Evolutionary conservation across 2,329 filamentous ascomycete genomes (phyloP).

Genomic region (Phaeophleospora eucalypticola): DNA sequence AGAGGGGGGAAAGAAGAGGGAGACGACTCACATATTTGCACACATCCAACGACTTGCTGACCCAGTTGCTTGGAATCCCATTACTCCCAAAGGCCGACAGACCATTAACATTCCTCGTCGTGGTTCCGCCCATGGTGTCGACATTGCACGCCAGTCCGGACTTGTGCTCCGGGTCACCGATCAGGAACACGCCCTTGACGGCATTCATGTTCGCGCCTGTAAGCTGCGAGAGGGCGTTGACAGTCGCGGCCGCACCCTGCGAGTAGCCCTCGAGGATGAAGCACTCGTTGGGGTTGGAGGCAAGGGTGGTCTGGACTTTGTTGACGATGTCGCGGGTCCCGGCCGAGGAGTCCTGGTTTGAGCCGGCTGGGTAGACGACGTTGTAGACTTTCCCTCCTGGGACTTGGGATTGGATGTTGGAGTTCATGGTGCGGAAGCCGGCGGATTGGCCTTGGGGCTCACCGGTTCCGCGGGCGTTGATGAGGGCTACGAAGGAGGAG

Average conservation of each 20-base stretch:
- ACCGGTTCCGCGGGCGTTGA: conserved; percentile 27
- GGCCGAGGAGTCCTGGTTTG: conserved; percentile 25
- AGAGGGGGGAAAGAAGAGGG: no score
- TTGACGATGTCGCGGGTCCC: conserved; percentile 35
- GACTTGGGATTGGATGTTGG: conserved; percentile 24
- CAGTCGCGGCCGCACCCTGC: conserved; percentile 36
- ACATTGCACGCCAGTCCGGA: conserved; percentile 34
- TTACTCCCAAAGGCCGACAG: no score
- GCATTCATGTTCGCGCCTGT: conserved; percentile 33
- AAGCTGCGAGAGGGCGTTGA: conserved; percentile 31
- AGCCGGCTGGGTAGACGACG: conserved; percentile 33
- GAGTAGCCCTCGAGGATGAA: conserved; percentile 38
- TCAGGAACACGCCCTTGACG: conserved; percentile 36
- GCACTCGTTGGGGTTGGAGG: conserved; percentile 28
- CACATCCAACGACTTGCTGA: no score
- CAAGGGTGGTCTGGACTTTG: conserved; percentile 29
- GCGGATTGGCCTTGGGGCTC: conserved; percentile 24
- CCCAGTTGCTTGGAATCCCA: no score
- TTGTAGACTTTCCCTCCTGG: conserved; percentile 34
- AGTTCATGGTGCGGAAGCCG: conserved; percentile 36
- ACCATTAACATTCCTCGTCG: conserved; percentile 32
- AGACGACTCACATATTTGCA: no score
- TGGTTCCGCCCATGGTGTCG: conserved; percentile 33
- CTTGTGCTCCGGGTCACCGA: conserved; percentile 35
- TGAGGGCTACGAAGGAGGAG: no score